Conservation (phyloP, 305 asterid species). For the Plantago coronopus region DNA sequence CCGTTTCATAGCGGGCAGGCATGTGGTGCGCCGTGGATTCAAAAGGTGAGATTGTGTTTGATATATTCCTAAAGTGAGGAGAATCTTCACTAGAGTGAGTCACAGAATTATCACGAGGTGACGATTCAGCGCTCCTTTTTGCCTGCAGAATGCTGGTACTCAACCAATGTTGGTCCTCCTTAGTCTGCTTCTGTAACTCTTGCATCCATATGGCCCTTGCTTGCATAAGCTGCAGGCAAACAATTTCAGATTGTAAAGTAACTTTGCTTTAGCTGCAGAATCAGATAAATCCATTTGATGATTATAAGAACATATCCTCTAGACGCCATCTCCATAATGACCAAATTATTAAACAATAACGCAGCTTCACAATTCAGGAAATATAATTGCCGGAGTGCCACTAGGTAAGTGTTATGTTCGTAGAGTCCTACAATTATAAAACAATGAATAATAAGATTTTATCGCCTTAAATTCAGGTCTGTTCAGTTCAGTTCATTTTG, state of each 20-base stretch:
- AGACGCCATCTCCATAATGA: conserved; percentile 81
- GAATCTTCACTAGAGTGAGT: conserved; percentile 38
- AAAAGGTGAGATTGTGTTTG: conserved; percentile 28
- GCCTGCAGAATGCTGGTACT: conserved; percentile 40
- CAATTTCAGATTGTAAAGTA: background rate
- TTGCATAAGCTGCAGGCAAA: conserved; percentile 50
- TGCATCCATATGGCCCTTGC: conserved; percentile 92
- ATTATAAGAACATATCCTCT: conserved; percentile 37
- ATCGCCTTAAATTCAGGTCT: too few species aligned
- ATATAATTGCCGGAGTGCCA: too few species aligned
- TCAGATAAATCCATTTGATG: too few species aligned
- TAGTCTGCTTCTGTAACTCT: conserved; percentile 72
- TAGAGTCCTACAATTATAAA: too few species aligned
- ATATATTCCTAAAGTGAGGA: conserved; percentile 30
- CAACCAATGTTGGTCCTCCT: conserved; percentile 51
- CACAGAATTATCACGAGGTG: conserved; percentile 37
- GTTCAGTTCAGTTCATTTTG: too few species aligned
- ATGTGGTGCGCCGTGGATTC: conserved; percentile 8
- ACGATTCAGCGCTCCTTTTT: conserved; percentile 39
- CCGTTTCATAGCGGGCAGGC: conserved; percentile 3
- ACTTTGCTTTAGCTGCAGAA: too few species aligned
- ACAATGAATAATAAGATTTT: too few species aligned
- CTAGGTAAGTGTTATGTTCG: too few species aligned
- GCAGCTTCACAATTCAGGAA: too few species aligned
- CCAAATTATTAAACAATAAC: conserved; percentile 1